phyloP scores from a whole-genome alignment of 257 asterid genomes.

The Ilex asprella region DNA sequence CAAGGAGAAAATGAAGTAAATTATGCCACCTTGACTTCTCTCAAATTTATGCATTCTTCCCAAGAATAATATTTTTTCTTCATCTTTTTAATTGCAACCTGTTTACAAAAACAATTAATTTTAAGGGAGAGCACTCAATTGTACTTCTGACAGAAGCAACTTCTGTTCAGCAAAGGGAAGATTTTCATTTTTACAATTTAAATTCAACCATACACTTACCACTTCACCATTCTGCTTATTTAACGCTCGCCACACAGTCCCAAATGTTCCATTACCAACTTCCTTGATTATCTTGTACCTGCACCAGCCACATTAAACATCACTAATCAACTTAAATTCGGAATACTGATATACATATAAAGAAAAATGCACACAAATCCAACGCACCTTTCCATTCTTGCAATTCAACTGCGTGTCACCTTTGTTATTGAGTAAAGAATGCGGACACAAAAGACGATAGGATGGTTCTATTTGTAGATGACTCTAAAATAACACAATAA shows the following conservation, averaged over 20 bases:
- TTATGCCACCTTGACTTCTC: constrained; percentile 83
- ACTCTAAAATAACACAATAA: constrained; percentile 29
- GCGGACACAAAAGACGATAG: constrained; percentile 8
- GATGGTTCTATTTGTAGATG: constrained; percentile 20
- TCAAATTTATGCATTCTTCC: constrained; percentile 93
- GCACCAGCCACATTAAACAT: constrained; percentile 14
- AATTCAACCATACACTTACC: constrained; percentile 34
- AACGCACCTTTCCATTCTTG: constrained; percentile 76
- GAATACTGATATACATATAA: background rate
- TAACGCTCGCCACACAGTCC: constrained; percentile 92
- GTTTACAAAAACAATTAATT: constrained; percentile 12
- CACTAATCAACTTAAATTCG: constrained; percentile 4
- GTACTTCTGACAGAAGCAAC: too few species aligned
- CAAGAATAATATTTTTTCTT: constrained; percentile 90
- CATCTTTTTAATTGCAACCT: constrained; percentile 96
- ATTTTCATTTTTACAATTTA: background rate
- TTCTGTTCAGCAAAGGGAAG: background rate
- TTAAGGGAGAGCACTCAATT: constrained; percentile 5
- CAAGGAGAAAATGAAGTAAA: background rate
- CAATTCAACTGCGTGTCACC: constrained; percentile 30
- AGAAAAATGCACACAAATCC: constrained; percentile 9
- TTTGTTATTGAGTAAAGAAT: constrained; percentile 24
- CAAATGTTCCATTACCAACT: constrained; percentile 97
- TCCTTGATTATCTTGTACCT: constrained; percentile 87
- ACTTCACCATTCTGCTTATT: constrained; percentile 94